A percentile compares a stretch with the other conserved stretches of the same genome.
These are phyloP conservation scores for Pseudogymnoascus sp. DNA, from an alignment of 2,329 filamentous ascomycete species.

Conservation along the genomic window DNA sequence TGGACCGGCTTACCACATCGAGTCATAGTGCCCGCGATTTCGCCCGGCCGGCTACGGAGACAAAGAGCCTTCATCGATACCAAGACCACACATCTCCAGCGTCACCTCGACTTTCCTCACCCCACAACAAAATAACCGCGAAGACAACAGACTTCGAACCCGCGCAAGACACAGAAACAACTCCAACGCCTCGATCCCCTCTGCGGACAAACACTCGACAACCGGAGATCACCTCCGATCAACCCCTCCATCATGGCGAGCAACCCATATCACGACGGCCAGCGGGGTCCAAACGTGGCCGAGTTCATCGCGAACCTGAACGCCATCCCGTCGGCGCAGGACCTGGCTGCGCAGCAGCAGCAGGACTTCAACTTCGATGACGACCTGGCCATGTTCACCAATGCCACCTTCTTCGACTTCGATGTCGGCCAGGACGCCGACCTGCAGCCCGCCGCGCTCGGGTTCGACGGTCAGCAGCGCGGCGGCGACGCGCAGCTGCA, in stretches of 20 bases:
- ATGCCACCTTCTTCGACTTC: conserved; percentile 74
- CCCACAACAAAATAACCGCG: not conserved
- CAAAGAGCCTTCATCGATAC: not conserved
- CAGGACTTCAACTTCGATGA: conserved; percentile 56
- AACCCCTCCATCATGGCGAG: not conserved
- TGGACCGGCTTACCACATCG: not conserved
- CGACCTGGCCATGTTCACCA: conserved; percentile 71
- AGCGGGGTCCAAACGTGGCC: conserved; percentile 73
- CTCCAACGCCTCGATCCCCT: not conserved
- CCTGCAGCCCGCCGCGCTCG: conserved; percentile 33
- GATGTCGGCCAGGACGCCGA: conserved; percentile 56
- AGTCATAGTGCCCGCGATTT: not conserved
- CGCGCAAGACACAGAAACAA: not conserved
- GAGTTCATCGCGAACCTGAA: conserved; percentile 85
- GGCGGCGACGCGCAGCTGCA: conserved; percentile 22
- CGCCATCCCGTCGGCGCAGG: conserved; percentile 54
- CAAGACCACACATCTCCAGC: not conserved
- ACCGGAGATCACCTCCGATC: not conserved
- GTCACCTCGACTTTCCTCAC: not conserved
- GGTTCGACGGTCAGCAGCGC: conserved; percentile 26
- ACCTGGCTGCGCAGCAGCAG: conserved; percentile 44
- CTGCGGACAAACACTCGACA: not conserved
- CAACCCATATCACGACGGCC: not conserved
- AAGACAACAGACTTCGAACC: not conserved
- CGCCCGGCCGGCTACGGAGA: not conserved